These are phyloP conservation scores for Pseudocercospora pini-densiflorae DNA, from an alignment of 2,329 filamentous ascomycete species.

Conservation along the genomic window DNA sequence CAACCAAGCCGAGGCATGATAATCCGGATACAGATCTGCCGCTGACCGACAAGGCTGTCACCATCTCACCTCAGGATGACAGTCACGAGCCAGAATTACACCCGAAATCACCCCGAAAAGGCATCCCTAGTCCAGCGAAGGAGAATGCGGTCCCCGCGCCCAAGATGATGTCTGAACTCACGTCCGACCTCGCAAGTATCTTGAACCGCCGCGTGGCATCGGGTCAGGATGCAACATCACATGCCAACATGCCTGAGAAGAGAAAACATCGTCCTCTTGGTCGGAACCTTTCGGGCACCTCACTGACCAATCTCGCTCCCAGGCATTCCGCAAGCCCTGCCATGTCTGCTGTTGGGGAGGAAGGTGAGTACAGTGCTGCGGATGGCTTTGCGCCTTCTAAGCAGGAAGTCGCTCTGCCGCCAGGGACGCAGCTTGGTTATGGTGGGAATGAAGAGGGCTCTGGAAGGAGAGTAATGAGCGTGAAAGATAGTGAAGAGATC, in stretches of 20 bases:
- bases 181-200: conserved; percentile 31
- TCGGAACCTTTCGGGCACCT: conserved; percentile 36
- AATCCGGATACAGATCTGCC: conserved; percentile 17
- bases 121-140: conserved; percentile 14
- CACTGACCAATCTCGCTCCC: conserved; percentile 11
- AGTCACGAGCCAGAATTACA: conserved; percentile 10
- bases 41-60: not conserved
- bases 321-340: conserved; percentile 16
- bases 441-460: conserved; percentile 27
- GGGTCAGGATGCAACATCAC: conserved; percentile 14
- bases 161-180: conserved; percentile 25
- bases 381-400: conserved; percentile 28
- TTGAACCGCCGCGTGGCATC: conserved; percentile 26
- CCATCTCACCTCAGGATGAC: conserved; percentile 9
- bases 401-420: conserved; percentile 26
- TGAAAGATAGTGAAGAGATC: conserved; percentile 35
- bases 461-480: conserved; percentile 34
- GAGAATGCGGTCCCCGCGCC: conserved; percentile 12
- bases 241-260: conserved; percentile 22
- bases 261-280: conserved; percentile 38
- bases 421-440: conserved; percentile 43
- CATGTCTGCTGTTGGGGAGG: conserved; percentile 15
- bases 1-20: conserved; percentile 3
- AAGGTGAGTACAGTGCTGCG: conserved; percentile 19
- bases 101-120: conserved; percentile 9